phyloP scores from a whole-genome alignment of 2,329 filamentous ascomycete genomes.

The Xylariaceae sp. region DNA sequence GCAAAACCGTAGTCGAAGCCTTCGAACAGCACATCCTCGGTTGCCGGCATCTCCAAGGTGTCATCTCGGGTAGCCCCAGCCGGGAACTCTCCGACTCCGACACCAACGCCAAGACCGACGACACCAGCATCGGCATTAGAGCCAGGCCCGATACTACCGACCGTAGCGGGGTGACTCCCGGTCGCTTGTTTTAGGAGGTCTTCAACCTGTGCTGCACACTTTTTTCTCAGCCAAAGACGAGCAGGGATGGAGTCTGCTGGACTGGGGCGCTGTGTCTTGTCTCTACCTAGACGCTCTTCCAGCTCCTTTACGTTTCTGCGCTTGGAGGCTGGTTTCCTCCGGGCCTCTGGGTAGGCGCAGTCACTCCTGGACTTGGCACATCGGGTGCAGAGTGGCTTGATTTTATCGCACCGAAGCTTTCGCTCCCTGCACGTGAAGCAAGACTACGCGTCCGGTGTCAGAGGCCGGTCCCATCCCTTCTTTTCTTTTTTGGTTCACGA shows the following conservation, averaged over 20 bases:
- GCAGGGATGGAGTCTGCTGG: too few species aligned
- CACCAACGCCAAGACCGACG: neutral
- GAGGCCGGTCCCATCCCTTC: too few species aligned
- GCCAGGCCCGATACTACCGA: too few species aligned
- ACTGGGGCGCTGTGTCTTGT: too few species aligned
- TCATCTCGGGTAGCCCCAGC: slow-evolving; percentile 24
- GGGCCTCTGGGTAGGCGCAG: slow-evolving; percentile 83
- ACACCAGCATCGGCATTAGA: neutral
- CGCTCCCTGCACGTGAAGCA: slow-evolving; percentile 63
- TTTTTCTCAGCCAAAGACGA: slow-evolving; percentile 1
- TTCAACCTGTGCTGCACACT: slow-evolving; percentile 67
- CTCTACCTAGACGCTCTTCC: slow-evolving; percentile 75
- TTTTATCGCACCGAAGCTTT: slow-evolving; percentile 83
- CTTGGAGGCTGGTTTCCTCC: slow-evolving; percentile 83
- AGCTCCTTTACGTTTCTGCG: slow-evolving; percentile 85
- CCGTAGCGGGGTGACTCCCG: slow-evolving; percentile 14
- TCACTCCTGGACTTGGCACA: slow-evolving; percentile 69
- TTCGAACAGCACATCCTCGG: slow-evolving; percentile 25
- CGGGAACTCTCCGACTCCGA: slow-evolving; percentile 22
- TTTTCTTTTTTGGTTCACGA: too few species aligned
- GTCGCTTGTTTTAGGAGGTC: slow-evolving; percentile 66
- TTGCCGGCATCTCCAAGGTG: slow-evolving; percentile 15
- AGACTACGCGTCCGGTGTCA: too few species aligned
- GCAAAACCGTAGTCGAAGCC: slow-evolving; percentile 25
- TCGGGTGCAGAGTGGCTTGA: slow-evolving; percentile 71